phyloP scores from a whole-genome alignment of 768 basidiomycete species.

The Holtermannia corniformis region DNA sequence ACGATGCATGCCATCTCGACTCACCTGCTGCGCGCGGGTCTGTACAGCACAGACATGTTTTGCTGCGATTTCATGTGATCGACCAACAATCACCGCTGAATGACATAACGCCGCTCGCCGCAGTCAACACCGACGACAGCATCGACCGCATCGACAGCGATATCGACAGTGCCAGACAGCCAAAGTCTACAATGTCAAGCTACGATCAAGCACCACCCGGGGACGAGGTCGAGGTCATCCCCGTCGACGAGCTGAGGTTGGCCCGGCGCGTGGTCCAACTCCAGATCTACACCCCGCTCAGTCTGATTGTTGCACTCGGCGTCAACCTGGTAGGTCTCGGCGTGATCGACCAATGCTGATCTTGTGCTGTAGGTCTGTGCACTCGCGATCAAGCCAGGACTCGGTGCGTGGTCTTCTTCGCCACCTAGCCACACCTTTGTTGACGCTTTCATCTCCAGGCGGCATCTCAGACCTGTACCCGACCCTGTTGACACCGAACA shows the following conservation, averaged over 20 bases:
- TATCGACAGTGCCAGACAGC: too few species aligned
- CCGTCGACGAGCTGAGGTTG: slow-evolving; percentile 33
- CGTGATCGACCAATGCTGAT: slow-evolving; percentile 62
- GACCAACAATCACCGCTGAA: too few species aligned
- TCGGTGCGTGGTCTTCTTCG: slow-evolving; percentile 43
- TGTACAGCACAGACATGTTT: too few species aligned
- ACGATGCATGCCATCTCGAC: too few species aligned
- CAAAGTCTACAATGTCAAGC: too few species aligned
- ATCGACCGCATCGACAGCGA: too few species aligned
- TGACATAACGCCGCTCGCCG: too few species aligned
- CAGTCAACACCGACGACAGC: too few species aligned
- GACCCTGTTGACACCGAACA: slow-evolving; percentile 58
- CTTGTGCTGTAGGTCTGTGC: slow-evolving; percentile 70
- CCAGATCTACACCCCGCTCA: slow-evolving; percentile 78
- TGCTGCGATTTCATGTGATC: too few species aligned
- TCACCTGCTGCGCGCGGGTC: too few species aligned
- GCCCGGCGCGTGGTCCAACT: slow-evolving; percentile 48
- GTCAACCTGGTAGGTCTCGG: neutral
- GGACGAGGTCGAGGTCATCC: slow-evolving; percentile 32
- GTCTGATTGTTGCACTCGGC: slow-evolving; percentile 30
- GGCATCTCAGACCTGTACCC: slow-evolving; percentile 35
- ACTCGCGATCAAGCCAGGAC: slow-evolving; percentile 56
- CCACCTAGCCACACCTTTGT: neutral
- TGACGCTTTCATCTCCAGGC: slow-evolving; percentile 4
- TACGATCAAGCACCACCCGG: slow-evolving; percentile 26